Percentiles rank a stretch among this genome's conserved stretches.
Evolutionary conservation across 441 rosid genomes (phyloP).

Genomic region (Biscutella laevigata): DNA sequence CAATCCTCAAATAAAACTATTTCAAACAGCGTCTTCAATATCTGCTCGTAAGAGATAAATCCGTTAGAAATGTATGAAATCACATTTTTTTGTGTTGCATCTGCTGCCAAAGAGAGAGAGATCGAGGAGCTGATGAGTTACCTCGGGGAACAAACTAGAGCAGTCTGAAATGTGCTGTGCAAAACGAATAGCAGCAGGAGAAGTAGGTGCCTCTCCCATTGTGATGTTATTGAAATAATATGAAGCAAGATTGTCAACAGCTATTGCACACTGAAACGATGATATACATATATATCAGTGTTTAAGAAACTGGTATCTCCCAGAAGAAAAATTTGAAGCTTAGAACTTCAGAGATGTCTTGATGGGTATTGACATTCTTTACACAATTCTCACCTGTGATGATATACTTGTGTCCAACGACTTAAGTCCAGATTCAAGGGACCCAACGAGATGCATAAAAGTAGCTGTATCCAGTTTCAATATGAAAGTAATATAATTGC

Average conservation of each 20-base stretch:
- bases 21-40: slow-evolving; percentile 88
- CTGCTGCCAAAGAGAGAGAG: neutral
- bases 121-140: slow-evolving; percentile 27
- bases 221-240: slow-evolving; percentile 89
- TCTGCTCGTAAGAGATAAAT: slow-evolving; percentile 40
- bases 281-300: neutral
- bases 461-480: slow-evolving; percentile 77
- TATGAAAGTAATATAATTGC: slow-evolving; percentile 61
- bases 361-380: neutral
- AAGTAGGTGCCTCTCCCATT: slow-evolving; percentile 77
- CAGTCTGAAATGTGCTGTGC: slow-evolving; percentile 81
- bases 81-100: neutral
- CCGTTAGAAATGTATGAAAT: neutral
- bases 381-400: slow-evolving; percentile 59
- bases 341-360: neutral
- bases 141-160: slow-evolving; percentile 90
- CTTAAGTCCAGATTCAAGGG: slow-evolving; percentile 96
- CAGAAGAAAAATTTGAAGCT: neutral
- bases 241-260: slow-evolving; percentile 92
- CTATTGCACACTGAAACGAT: slow-evolving; percentile 79
- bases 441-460: slow-evolving; percentile 87
- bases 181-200: slow-evolving; percentile 65
- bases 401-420: slow-evolving; percentile 84
- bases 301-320: no score
- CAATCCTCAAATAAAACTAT: slow-evolving; percentile 94